phyloP scores from a whole-genome alignment of 2,329 filamentous ascomycete species.

The Aspergillus fischeri region DNA sequence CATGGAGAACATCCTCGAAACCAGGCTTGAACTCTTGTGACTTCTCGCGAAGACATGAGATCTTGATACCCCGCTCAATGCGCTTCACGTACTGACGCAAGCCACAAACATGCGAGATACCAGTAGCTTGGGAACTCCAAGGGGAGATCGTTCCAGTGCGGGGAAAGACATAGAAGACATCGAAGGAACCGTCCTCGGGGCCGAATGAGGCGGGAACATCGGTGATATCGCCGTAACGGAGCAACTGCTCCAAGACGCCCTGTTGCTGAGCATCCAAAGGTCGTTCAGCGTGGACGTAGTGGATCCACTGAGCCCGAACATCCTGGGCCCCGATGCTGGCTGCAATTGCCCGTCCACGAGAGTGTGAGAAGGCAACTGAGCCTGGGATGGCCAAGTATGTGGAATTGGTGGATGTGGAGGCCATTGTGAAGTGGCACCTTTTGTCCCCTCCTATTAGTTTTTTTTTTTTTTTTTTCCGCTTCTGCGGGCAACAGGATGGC shows the following conservation, averaged over 20 bases:
- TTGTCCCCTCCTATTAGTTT: slow-evolving; percentile 1
- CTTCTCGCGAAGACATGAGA: slow-evolving; percentile 61
- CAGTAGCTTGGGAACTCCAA: slow-evolving; percentile 96
- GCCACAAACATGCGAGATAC: slow-evolving; percentile 87
- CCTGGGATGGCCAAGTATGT: slow-evolving; percentile 37
- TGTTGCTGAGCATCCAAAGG: slow-evolving; percentile 46
- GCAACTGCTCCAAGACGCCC: slow-evolving; percentile 54
- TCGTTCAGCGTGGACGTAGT: slow-evolving; percentile 62
- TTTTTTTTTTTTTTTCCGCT: neutral
- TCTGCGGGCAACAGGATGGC: neutral
- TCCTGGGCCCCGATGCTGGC: slow-evolving; percentile 40
- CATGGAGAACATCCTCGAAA: slow-evolving; percentile 66
- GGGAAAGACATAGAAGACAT: slow-evolving; percentile 70
- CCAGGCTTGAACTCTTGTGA: slow-evolving; percentile 54
- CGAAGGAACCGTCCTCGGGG: slow-evolving; percentile 48
- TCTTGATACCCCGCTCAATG: slow-evolving; percentile 79
- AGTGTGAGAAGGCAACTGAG: slow-evolving; percentile 44
- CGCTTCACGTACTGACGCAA: slow-evolving; percentile 67
- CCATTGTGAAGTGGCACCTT: slow-evolving; percentile 26
- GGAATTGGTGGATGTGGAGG: slow-evolving; percentile 23
- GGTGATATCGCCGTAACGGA: slow-evolving; percentile 58
- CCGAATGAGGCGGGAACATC: slow-evolving; percentile 41
- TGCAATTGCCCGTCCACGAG: slow-evolving; percentile 42
- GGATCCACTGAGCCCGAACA: slow-evolving; percentile 49
- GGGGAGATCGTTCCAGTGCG: slow-evolving; percentile 81